Conservation (phyloP, 2,329 filamentous ascomycete genomes). For the Claviceps paspali region DNA sequence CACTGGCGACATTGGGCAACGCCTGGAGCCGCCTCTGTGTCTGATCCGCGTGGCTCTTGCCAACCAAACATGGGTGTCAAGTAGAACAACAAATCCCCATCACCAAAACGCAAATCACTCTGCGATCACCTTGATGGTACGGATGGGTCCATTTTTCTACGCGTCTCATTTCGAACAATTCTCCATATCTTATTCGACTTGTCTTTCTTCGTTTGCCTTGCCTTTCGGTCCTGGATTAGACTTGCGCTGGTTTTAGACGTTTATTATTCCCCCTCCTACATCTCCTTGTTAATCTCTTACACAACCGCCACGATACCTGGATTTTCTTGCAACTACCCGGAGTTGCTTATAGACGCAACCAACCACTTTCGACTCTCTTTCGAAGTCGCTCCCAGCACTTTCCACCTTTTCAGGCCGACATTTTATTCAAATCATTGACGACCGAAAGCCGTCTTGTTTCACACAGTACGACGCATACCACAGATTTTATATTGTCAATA, state of each 20-base stretch:
- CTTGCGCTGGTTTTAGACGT: conserved; percentile 23
- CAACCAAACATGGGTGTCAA: conserved; percentile 9
- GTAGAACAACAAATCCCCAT: conserved; percentile 8
- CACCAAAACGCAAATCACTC: conserved; percentile 3
- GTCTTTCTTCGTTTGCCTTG: conserved; percentile 12
- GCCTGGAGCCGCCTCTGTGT: conserved; percentile 1
- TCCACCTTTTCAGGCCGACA: background rate
- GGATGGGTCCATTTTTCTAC: conserved; percentile 12
- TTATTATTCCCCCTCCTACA: conserved; percentile 10
- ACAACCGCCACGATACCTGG: conserved; percentile 8
- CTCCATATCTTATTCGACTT: conserved; percentile 3
- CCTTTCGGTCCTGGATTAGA: conserved; percentile 21
- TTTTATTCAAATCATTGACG: too few species aligned
- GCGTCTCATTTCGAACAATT: conserved; percentile 1
- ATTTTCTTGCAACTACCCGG: conserved; percentile 8
- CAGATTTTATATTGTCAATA: too few species aligned
- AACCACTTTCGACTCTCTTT: background rate
- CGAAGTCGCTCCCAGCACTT: background rate
- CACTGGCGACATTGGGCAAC: conserved; percentile 3
- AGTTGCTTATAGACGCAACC: conserved; percentile 8
- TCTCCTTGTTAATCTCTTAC: conserved; percentile 8
- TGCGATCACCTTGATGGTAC: conserved; percentile 8
- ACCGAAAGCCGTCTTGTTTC: too few species aligned
- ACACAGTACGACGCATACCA: too few species aligned
- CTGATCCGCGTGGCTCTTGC: conserved; percentile 1